Evolutionary conservation across 1,284 basidiomycete species (phyloP).

Genomic region (Melampsora abietis-canadensis): DNA sequence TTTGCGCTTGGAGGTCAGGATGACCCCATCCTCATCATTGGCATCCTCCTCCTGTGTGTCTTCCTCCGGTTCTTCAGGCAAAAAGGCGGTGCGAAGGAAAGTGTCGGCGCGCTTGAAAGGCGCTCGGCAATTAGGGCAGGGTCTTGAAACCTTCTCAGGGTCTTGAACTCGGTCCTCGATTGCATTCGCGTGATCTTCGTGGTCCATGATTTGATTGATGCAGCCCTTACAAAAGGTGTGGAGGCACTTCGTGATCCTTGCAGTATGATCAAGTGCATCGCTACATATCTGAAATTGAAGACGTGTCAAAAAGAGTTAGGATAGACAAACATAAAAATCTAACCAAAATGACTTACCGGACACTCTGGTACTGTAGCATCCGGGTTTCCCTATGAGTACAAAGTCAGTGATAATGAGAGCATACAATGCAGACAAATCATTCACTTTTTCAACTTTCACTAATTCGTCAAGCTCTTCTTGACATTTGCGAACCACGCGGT

Average conservation of each 20-base stretch:
- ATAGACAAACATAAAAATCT: not conserved
- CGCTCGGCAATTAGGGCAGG: conserved; percentile 27
- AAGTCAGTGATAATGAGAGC: not conserved
- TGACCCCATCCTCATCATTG: not conserved
- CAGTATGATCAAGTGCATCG: conserved; percentile 20
- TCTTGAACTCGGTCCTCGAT: not conserved
- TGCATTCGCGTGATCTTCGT: not conserved
- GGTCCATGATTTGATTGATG: conserved; percentile 7
- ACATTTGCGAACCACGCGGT: not conserved
- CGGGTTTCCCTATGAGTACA: not conserved
- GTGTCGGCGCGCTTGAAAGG: conserved; percentile 9
- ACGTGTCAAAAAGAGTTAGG: not conserved
- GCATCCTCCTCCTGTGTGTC: not conserved
- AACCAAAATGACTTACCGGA: conserved; percentile 10
- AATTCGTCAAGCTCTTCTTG: conserved; percentile 5
- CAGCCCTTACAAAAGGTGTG: conserved; percentile 22
- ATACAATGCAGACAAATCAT: not conserved
- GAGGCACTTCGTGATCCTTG: conserved; percentile 12
- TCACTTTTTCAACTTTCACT: conserved; percentile 14
- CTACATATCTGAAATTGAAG: conserved; percentile 12
- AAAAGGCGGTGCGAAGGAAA: conserved; percentile 12
- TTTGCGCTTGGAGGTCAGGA: not conserved
- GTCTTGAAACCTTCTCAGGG: conserved; percentile 13
- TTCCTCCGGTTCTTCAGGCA: not conserved
- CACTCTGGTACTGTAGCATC: conserved; percentile 18